Base-by-base conservation (phyloP, 1,284 basidiomycete species). In the Amylostereum chailletii region DNA sequence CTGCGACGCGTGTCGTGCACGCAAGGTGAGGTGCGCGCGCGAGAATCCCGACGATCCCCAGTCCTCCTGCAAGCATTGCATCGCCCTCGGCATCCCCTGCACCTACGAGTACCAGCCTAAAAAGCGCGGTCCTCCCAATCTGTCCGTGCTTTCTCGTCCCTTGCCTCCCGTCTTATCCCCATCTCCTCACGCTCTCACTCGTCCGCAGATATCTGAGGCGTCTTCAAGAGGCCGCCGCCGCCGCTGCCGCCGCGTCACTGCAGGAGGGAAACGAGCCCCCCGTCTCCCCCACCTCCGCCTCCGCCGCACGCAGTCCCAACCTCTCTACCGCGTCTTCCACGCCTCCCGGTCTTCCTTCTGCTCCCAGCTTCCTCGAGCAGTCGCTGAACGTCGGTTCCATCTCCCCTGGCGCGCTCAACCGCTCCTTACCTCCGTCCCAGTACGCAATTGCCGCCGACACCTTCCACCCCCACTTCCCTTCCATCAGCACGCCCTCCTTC, bases 81-180 rank as follows among this genome's bases (percentile, higher is more conserved):
- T 83, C 57, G 79, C 87, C 1, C 79, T 93, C 41, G 84, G 81
- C 34, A 86, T 92, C 50, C 77, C 83, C 9, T 93, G 90, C 64
- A 92, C 89, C 0, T 94, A 92, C 59, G 86, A 92, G 59, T 93
- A 93, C 64, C 87, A 89, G 65, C 90, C 90, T 11, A 92, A 91
- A 74, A 93, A 93, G 66, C 75, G 90, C 51, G 90, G 90, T 0
- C 90, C 90, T 3, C 90, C 90, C 1, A 93, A 93, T 65, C 71
- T 92, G 87, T 92, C 63, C 67, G 81, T 71, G 29, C 34, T 33
- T 55, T 49, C 55, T 40, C 26, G 43, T 37, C 36, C 44, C 41
- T 30, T 51, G 11, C 26, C 38, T 8, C 37, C 45, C 45, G 50
- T 47, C 46, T 19, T 19, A 19, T 19, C 19, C 19, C 19, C 19